Base-by-base conservation (phyloP, 2,329 filamentous ascomycete genomes). In the Scedosporium boydii region DNA sequence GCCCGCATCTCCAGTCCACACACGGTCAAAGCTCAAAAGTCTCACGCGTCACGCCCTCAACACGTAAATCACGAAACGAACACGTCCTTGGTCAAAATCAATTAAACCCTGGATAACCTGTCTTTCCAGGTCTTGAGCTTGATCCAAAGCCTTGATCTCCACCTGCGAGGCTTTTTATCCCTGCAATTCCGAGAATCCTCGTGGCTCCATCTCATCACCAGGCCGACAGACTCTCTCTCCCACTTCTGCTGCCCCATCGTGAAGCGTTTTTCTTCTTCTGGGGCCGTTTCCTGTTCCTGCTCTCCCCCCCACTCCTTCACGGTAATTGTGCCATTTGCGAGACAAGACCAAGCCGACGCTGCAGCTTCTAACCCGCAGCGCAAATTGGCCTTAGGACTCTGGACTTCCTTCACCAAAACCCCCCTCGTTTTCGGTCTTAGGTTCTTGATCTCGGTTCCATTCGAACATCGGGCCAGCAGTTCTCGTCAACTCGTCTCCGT, bases 21-120 rank as follows among this genome's bases (percentile, higher is more conserved):
- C 44, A 48, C 44, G 44, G 44, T 48, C 16, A 16, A 21, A 48
- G 44, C 18, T 48, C 21, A 21, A 34, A 34, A 34, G 48, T 26
- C n/a, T 53, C 48, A 21, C 63, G 63, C 64, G 63, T 65, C 62
- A 65, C 64, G 62, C 58, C 60, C 46, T 59, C 46, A 57, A 63
- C 61, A 63, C 61, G 61, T 59, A 57, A 59, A 63, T 59, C 61
- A 74, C 76, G 76, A 78, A 78, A 77, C 69, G 60, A 74, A 78
- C 76, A 78, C 76, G 76, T 74, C 75, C 48, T 23, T 18, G 61
- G 53, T 48, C 29, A 58, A 61, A 60, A 63, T 66, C 66, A 68
- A 68, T 67, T 68, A 65, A 67, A 64, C 60, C 59, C 48, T 27
- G 59, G 58, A 60, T 62, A 58, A 42, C 41, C 48, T n/a, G 27